Evolutionary conservation across 2,329 filamentous ascomycete genomes (phyloP), one percentile per base, ranked within the genome.

Genomic region (Elsinoe perseae): DNA sequence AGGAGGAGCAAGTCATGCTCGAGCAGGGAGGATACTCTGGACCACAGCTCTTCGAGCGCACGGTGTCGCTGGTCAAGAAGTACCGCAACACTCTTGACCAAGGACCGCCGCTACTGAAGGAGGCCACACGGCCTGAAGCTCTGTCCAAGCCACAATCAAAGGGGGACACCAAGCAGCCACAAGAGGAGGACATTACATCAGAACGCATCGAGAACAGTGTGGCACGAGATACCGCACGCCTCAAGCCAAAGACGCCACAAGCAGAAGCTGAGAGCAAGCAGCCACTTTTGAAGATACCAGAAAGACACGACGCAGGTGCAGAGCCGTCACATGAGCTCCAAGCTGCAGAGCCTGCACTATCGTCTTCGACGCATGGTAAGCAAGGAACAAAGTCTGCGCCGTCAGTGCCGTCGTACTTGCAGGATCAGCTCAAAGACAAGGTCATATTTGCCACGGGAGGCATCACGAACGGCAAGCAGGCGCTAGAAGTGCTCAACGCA

Each of bases 371-470:
- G 6, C 56, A 59, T 10, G 50, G 44, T n/a, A 16, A 21, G 8
- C 58, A 60, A 25, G 42, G 48, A 18, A 54, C 57, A 43, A 12
- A 20, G 57, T 34, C 57, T 23, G 57, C 57, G n/a, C 25, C 59
- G 20, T 54, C 59, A 23, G 61, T 3, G 10, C 32, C 32, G 12
- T 36, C 32, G 32, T 36, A 36, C 32, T 36, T 61, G 28, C 53
- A 61, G 2, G 59, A 58, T 64, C n/a, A 66, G 64, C 46, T 60
- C 23, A 61, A 75, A 58, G 78, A 78, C 48, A 95, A 95, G 73
- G 84, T 90, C 54, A 86, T 98, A 59, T 97, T 97, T 68, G 92
- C 92, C 0, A 93, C 89, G 0, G 93, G 93, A 1, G 93, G 93
- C 16, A 92, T 98, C 66, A 93, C 87, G 1, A 92, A 86, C 61